phyloP scores from a whole-genome alignment of 352 stramenopile genomes.

The Globisporangium yorkense region DNA sequence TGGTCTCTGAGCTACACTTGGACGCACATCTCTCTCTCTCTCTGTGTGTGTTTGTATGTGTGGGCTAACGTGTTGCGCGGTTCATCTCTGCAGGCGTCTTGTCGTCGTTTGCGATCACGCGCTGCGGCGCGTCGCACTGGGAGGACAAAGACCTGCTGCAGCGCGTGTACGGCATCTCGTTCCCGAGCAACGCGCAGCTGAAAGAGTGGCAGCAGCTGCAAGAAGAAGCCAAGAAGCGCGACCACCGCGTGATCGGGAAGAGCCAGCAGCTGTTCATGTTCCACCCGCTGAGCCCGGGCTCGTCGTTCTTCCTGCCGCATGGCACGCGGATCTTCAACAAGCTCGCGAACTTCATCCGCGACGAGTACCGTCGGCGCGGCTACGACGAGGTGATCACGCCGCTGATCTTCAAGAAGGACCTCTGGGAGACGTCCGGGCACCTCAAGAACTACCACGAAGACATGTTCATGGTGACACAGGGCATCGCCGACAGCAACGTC shows the following conservation, averaged over 20 bases:
- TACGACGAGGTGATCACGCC: constrained; percentile 98
- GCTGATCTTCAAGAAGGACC: constrained; percentile 96
- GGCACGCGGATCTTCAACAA: constrained; percentile 98
- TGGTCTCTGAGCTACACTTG: constrained; percentile 74
- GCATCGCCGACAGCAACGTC: constrained; percentile 28
- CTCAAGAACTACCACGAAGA: constrained; percentile 96
- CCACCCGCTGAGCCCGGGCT: constrained; percentile 93
- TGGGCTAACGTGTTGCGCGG: not conserved
- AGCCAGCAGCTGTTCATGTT: constrained; percentile 97
- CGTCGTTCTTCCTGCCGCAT: constrained; percentile 97
- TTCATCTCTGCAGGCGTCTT: constrained; percentile 36
- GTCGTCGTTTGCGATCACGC: constrained; percentile 95
- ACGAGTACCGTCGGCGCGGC: constrained; percentile 82
- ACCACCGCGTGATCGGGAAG: constrained; percentile 93
- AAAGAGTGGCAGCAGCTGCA: constrained; percentile 86
- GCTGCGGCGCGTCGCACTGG: constrained; percentile 93
- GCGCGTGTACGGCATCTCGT: constrained; percentile 96
- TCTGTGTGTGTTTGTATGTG: constrained; percentile 7
- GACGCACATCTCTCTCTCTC: constrained; percentile 41
- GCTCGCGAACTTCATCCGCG: constrained; percentile 82
- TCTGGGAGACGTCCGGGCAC: constrained; percentile 97
- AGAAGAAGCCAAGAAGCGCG: constrained; percentile 95
- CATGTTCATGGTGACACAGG: constrained; percentile 91
- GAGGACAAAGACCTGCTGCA: constrained; percentile 89
- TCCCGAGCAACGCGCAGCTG: constrained; percentile 85